Conservation (phyloP, 2,329 filamentous ascomycete genomes). For the Cryoendolithus antarcticus region DNA sequence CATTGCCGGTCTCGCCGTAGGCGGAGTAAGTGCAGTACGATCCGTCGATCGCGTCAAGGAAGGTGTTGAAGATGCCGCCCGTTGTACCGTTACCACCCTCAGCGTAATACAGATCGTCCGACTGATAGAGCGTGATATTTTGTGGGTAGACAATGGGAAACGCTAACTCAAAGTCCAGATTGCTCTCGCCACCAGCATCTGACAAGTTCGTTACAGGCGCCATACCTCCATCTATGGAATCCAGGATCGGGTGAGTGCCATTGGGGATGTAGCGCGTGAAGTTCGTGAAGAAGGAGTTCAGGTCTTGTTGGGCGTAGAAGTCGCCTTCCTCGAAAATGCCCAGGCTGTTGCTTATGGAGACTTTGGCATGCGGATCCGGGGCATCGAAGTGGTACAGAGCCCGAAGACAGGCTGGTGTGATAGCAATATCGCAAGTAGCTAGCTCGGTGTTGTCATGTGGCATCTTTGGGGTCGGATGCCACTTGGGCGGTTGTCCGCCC, state of each 20-base stretch:
- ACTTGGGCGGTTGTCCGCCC: no score
- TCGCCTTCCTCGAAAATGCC: slow-evolving; percentile 40
- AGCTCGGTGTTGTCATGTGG: slow-evolving; percentile 21
- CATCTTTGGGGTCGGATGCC: slow-evolving; percentile 2
- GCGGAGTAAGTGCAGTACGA: slow-evolving; percentile 30
- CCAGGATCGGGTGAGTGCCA: slow-evolving; percentile 28
- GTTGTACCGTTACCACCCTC: slow-evolving; percentile 25
- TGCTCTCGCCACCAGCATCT: slow-evolving; percentile 25
- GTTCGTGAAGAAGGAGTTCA: slow-evolving; percentile 25
- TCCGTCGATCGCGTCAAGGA: slow-evolving; percentile 36
- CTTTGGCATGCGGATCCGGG: slow-evolving; percentile 12
- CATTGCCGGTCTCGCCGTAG: slow-evolving; percentile 25
- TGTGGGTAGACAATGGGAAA: slow-evolving; percentile 43
- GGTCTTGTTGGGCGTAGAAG: slow-evolving; percentile 32
- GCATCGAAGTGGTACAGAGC: slow-evolving; percentile 26
- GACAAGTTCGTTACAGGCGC: slow-evolving; percentile 20
- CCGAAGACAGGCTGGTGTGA: slow-evolving; percentile 43
- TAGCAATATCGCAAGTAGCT: slow-evolving; percentile 38
- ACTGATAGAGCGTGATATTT: slow-evolving; percentile 38
- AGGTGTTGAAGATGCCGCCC: slow-evolving; percentile 23
- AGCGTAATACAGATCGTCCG: slow-evolving; percentile 27
- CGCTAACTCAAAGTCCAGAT: slow-evolving; percentile 40
- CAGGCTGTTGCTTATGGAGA: slow-evolving; percentile 32
- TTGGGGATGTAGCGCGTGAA: slow-evolving; percentile 25
- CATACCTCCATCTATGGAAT: slow-evolving; percentile 28